Conservation (phyloP, 208 protist species). For the Acanthamoeba castellanii region DNA sequence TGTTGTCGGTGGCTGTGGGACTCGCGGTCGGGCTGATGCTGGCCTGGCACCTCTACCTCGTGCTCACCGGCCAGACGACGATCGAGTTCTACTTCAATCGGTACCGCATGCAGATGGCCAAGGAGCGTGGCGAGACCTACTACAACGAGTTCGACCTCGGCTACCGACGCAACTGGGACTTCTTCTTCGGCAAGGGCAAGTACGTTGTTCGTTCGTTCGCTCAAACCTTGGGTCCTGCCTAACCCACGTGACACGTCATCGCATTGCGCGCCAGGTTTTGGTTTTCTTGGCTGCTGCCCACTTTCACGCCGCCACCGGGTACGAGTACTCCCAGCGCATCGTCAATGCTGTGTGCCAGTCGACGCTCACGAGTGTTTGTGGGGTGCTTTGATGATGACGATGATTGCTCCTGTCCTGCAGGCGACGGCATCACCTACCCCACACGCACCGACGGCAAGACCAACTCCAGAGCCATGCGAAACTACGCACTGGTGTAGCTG, state of each 20-base stretch:
- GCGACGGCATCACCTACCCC: constrained; percentile 2
- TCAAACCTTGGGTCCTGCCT: too few relatives aligned
- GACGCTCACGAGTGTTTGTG: background rate
- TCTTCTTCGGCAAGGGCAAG: constrained; percentile 40
- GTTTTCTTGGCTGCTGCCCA: constrained; percentile 67
- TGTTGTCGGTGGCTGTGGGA: constrained; percentile 35
- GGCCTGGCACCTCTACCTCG: constrained; percentile 56
- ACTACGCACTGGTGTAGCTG: background rate
- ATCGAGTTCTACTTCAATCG: constrained; percentile 73
- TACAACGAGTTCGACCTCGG: constrained; percentile 54
- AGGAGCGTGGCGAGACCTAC: constrained; percentile 52
- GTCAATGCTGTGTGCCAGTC: background rate
- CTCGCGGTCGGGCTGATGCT: constrained; percentile 58
- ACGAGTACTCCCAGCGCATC: background rate
- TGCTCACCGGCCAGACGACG: constrained; percentile 68
- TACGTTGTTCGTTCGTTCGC: background rate
- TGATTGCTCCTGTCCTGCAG: background rate
- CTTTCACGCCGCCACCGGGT: constrained; percentile 29
- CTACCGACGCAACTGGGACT: constrained; percentile 51
- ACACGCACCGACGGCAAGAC: background rate
- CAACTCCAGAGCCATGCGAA: background rate
- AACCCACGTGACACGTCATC: too few relatives aligned
- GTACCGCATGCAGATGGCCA: background rate
- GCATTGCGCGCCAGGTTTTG: too few relatives aligned
- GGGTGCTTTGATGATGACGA: background rate